Conservation (phyloP, 192 early-diverging fungal species). For the Anaeromyces robustus region DNA sequence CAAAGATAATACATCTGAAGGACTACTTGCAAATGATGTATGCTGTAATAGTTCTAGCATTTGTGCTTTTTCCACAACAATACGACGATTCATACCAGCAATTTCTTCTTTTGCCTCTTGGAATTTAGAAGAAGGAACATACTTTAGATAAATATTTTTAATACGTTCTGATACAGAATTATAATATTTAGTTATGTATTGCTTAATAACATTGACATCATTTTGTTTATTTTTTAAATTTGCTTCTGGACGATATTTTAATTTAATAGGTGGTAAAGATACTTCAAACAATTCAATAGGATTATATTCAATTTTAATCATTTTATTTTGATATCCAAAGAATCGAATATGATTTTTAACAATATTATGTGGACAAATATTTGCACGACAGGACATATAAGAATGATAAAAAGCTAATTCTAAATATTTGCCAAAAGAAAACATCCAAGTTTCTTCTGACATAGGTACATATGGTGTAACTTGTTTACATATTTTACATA, state of each 20-base stretch:
- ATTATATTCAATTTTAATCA: conserved; percentile 63
- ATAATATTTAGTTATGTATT: conserved; percentile 64
- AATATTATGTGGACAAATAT: conserved; percentile 69
- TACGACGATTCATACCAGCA: conserved; percentile 48
- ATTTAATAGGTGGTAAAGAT: conserved; percentile 45
- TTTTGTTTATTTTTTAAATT: conserved; percentile 51
- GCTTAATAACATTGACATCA: conserved; percentile 52
- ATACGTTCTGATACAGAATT: conserved; percentile 71
- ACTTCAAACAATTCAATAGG: conserved; percentile 58
- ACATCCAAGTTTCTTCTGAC: conserved; percentile 77
- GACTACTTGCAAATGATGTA: conserved; percentile 53
- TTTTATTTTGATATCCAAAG: conserved; percentile 61
- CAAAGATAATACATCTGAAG: conserved; percentile 65
- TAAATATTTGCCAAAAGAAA: conserved; percentile 95
- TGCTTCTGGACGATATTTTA: conserved; percentile 40
- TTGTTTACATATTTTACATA: conserved; percentile 57
- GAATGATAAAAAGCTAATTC: conserved; percentile 79
- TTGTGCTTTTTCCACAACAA: conserved; percentile 59
- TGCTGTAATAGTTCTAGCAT: conserved; percentile 75
- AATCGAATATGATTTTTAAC: conserved; percentile 69
- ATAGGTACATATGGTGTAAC: conserved; percentile 58
- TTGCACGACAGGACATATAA: conserved; percentile 39
- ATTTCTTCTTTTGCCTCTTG: conserved; percentile 58
- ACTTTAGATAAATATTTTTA: conserved; percentile 61
- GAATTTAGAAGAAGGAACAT: conserved; percentile 51